phyloP scores from a whole-genome alignment of 192 early-diverging fungal species.

The Coemansia sp. region DNA sequence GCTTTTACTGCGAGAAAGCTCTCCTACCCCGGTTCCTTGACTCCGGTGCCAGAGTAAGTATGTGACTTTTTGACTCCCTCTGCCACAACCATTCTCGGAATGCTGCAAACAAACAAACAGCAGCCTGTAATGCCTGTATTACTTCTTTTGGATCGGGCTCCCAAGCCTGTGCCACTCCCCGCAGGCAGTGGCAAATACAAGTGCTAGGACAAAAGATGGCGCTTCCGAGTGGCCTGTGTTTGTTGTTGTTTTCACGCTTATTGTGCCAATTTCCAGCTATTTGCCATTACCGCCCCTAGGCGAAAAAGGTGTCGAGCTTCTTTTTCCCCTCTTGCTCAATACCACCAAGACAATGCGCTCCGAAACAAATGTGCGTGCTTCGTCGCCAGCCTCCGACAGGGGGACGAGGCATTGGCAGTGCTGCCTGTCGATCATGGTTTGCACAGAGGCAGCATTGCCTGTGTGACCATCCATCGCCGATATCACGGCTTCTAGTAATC shows the following conservation, averaged over 20 bases:
- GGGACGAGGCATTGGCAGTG: neutral
- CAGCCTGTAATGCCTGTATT: neutral
- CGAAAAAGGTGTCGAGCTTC: neutral
- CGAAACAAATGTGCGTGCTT: neutral
- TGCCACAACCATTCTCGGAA: neutral
- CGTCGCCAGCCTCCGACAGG: neutral
- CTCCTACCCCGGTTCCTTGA: neutral
- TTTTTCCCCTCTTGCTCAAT: neutral
- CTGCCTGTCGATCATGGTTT: neutral
- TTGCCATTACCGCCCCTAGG: neutral
- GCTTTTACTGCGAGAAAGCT: neutral
- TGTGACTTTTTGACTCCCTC: neutral
- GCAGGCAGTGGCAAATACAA: neutral
- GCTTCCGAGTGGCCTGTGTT: slow-evolving; percentile 1
- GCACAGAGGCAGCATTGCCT: neutral
- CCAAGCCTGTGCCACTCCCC: neutral
- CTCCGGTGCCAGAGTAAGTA: neutral
- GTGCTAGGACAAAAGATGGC: neutral
- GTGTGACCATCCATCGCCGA: neutral
- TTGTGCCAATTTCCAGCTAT: slow-evolving; percentile 2
- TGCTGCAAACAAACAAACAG: neutral
- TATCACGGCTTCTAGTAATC: neutral
- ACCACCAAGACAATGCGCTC: neutral
- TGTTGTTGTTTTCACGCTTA: neutral
- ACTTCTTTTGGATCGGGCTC: slow-evolving; percentile 3